A percentile compares a stretch with the other conserved stretches of the same genome.
Evolutionary conservation across 805 yeast genomes (phyloP).

Genomic region (Wickerhamomyces strasburgensis): DNA sequence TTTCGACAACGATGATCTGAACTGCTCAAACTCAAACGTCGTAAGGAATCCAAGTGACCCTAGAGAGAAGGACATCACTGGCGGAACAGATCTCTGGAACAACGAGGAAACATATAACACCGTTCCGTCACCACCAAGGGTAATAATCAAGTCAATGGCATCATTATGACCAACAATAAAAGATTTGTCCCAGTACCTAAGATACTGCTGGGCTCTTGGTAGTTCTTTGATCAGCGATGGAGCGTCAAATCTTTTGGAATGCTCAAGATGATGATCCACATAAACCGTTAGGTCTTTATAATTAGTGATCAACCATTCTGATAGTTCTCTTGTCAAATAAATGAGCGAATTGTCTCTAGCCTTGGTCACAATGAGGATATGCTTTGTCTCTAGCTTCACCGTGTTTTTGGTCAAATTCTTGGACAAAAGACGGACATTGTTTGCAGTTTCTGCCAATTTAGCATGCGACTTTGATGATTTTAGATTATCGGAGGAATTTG

Average conservation of each 20-base stretch:
- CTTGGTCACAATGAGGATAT: slow-evolving; percentile 82
- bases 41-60: slow-evolving; percentile 94
- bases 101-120: slow-evolving; percentile 83
- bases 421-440: slow-evolving; percentile 73
- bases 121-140: slow-evolving; percentile 97
- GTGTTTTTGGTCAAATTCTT: slow-evolving; percentile 66
- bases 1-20: slow-evolving; percentile 49
- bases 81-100: slow-evolving; percentile 85
- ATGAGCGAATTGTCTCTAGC: slow-evolving; percentile 79
- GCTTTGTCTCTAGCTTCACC: slow-evolving; percentile 61
- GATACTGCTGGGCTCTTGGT: slow-evolving; percentile 39
- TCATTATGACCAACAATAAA: slow-evolving; percentile 41
- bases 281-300: slow-evolving; percentile 46
- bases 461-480: slow-evolving; percentile 63
- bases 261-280: slow-evolving; percentile 66
- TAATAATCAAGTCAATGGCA: slow-evolving; percentile 69
- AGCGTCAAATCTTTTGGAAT: slow-evolving; percentile 60
- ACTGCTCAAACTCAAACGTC: slow-evolving; percentile 74
- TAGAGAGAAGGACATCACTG: slow-evolving; percentile 80
- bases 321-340: slow-evolving; percentile 70
- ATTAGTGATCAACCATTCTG: slow-evolving; percentile 62
- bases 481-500: slow-evolving; percentile 36
- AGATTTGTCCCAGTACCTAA: slow-evolving; percentile 67
- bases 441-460: slow-evolving; percentile 73
- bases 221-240: slow-evolving; percentile 43